Evolutionary conservation across 805 yeast species (phyloP), one percentile per base, ranked within the genome.

Genomic region (Candida mattraensis): DNA sequence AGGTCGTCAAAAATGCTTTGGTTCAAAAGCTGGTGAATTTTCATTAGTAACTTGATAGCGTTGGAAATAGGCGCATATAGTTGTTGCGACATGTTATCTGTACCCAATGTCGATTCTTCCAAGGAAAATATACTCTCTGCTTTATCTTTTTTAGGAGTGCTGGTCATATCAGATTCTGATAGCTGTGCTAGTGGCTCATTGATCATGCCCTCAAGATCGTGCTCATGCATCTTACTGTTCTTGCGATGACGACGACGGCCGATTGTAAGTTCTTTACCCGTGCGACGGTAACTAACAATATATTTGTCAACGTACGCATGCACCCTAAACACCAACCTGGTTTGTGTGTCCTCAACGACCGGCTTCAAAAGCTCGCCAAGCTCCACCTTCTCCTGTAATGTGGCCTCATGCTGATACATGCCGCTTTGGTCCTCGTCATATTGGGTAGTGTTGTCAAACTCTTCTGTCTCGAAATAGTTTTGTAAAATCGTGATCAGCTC

Each of bases 1-100:
- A 89, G 63, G 53, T 87, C 95, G 56, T 87, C 95, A 62, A 89
- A 91, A 2, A 87, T 84, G 9, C 72, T 64, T 2, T 89, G 78
- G 46, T 82, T 81, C 23, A 91, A 74, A 50, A 88, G 66, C 50
- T 86, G 94, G 54, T 87, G 86, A 15, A 89, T 82, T 54, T 78
- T 83, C 21, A 87, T 80, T 19, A 89, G 63, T 5, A 91, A 61
- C 1, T 81, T 72, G 27, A 88, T 62, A 0, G 95, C 80, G 37
- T 75, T 76, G 3, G 75, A 70, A 29, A 87, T 64, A 1, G 96
- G 95, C 10, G 86, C 78, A 55, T 85, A 87, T 50, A 61, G 42
- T 7, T 40, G 22, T 9, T 48, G 46, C 10, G 40, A 18, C 12
- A 48, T 33, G 7, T 34, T 23, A 11, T 41, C 32, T 11, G 39